phyloP scores from a whole-genome alignment of 2,329 filamentous ascomycete species.

The Fusarium duplospermum region DNA sequence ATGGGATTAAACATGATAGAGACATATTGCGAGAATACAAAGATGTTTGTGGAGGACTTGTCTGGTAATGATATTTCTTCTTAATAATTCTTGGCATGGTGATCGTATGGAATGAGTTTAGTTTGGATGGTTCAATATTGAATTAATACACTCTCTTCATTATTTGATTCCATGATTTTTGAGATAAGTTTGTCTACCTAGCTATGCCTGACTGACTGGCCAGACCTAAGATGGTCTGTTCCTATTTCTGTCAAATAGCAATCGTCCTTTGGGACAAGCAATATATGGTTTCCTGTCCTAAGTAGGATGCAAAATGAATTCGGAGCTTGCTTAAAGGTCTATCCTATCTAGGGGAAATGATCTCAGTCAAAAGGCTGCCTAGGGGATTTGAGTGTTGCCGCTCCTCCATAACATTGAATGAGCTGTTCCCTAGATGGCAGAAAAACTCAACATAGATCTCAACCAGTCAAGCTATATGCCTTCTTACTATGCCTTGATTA shows the following conservation, averaged over 20 bases:
- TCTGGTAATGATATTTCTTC: neutral
- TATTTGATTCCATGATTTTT: neutral
- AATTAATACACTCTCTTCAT: neutral
- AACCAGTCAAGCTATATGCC: neutral
- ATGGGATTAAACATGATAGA: neutral
- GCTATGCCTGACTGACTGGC: too few relatives aligned
- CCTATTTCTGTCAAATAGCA: too few relatives aligned
- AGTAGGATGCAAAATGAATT: neutral
- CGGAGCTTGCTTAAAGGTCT: fast-evolving
- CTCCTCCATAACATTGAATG: neutral
- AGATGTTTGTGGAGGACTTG: neutral
- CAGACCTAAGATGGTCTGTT: too few relatives aligned
- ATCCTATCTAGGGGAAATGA: neutral
- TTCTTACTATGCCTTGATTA: neutral
- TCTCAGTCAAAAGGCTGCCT: too few relatives aligned
- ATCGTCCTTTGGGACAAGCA: neutral
- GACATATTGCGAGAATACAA: neutral
- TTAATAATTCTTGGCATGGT: neutral
- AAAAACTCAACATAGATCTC: neutral
- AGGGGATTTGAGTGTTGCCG: neutral
- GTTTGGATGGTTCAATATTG: neutral
- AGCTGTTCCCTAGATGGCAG: too few relatives aligned
- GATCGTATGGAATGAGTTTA: neutral
- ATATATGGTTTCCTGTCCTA: neutral
- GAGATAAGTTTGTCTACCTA: neutral